Evolutionary conservation across 345 rosid genomes (phyloP).

Genomic region (Pistacia atlantica): DNA sequence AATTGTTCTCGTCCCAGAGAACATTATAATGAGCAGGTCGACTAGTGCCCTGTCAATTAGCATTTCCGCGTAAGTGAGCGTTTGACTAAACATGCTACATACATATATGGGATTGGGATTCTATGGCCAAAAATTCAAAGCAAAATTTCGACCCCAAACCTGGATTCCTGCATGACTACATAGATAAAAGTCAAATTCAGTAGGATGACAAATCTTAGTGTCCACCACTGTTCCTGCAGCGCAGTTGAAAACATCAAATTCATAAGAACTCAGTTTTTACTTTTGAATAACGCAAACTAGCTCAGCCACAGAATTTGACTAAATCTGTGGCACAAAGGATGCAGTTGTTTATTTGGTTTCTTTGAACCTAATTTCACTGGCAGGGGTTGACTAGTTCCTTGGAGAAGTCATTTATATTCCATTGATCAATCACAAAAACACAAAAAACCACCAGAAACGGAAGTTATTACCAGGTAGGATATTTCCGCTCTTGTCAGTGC

Average conservation of each 20-base stretch:
- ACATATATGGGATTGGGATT: not conserved
- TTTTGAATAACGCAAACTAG: not conserved
- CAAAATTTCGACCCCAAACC: slow-evolving; percentile 18
- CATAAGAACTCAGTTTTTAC: slow-evolving; percentile 8
- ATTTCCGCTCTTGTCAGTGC: slow-evolving; percentile 44
- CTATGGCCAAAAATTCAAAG: not conserved
- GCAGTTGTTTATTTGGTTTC: not conserved
- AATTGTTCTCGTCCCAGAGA: slow-evolving; percentile 49
- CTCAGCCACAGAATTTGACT: not conserved
- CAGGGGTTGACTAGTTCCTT: not conserved
- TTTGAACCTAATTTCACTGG: not conserved
- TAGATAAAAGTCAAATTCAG: slow-evolving; percentile 44
- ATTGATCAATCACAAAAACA: not conserved
- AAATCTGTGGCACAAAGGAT: not conserved
- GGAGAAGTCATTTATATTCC: not conserved
- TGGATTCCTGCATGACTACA: slow-evolving; percentile 54
- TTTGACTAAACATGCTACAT: not conserved
- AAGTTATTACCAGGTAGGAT: slow-evolving; percentile 39
- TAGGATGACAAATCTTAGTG: slow-evolving; percentile 46
- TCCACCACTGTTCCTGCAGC: slow-evolving; percentile 46
- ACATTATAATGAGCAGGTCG: slow-evolving; percentile 47
- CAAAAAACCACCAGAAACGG: not conserved
- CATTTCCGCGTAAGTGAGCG: not conserved
- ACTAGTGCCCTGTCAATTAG: slow-evolving; percentile 40
- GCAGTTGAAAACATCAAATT: not conserved